Base-by-base conservation (phyloP, 2,329 filamentous ascomycete genomes). In the Westerdykella ornata region DNA sequence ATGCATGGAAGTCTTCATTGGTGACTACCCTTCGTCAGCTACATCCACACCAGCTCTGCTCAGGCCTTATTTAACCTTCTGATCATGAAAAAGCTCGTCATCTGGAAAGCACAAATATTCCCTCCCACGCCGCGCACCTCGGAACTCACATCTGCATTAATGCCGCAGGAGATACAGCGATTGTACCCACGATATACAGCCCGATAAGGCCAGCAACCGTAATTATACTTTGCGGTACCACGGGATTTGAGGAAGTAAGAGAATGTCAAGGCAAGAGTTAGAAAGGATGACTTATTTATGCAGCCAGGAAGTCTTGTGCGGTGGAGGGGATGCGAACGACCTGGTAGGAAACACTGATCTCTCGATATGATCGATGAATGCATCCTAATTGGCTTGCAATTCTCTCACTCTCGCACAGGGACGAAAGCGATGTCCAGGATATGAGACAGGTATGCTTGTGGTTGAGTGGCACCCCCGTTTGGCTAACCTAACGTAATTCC, bases 71-170 rank as follows among this genome's bases (percentile, higher is more conserved):
- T n/a, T n/a, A 29, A n/a, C 20, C 48, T 51, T 5, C 34, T 30
- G 2, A 18, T 16, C 8, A 45, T 46, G 19, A 48, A 46, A 14
- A 38, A 15, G 12, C 13, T 41, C n/a, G 15, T 43, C 38, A 31
- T 51, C 39, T 11, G 43, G 45, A n/a, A 48, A 41, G 4, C 30
- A 15, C 33, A 51, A 29, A 37, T 44, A 38, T 9, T 45, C 48
- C 35, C 46, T 35, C 30, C 46, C 29, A 35, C 44, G 41, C 35
- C 26, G 36, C 29, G 39, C 29, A 18, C 41, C 37, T 18, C 45
- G 43, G 32, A 33, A 37, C 9, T 26, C 29, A 13, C 44, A 44
- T 18, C 29, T 44, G 11, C 11, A 42, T 28, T 13, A 37, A 16
- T 31, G 29, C 15, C 9, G 42, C 35, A 19, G 41, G 3, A 33